phyloP scores from a whole-genome alignment of 1,284 basidiomycete species.

The Trametes sp. region DNA sequence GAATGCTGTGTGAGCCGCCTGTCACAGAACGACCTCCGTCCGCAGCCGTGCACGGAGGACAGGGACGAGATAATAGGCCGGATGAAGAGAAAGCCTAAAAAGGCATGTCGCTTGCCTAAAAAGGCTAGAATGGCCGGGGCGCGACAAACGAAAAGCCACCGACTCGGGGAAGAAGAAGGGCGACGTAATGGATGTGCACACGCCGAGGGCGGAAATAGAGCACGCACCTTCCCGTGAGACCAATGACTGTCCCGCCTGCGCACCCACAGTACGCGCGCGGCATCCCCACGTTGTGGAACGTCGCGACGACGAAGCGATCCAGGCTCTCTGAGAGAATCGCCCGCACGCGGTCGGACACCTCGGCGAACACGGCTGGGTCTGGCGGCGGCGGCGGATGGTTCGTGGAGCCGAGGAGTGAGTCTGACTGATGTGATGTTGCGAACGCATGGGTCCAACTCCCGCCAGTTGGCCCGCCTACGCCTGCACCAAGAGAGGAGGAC shows the following conservation, averaged over 20 bases:
- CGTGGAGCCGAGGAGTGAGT: slow-evolving; percentile 14
- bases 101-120: slow-evolving; percentile 19
- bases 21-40: neutral
- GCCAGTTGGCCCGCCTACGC: slow-evolving; percentile 16
- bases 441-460: slow-evolving; percentile 17
- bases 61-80: slow-evolving; percentile 16
- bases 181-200: slow-evolving; percentile 22
- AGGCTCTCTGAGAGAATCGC: slow-evolving; percentile 70
- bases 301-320: slow-evolving; percentile 70
- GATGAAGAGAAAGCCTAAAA: slow-evolving; percentile 31
- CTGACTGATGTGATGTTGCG: slow-evolving; percentile 13
- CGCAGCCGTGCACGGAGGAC: neutral
- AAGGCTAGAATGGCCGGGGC: slow-evolving; percentile 6
- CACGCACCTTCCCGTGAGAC: slow-evolving; percentile 40
- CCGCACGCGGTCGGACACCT: slow-evolving; percentile 63
- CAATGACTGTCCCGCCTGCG: slow-evolving; percentile 58
- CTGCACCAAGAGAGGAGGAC: slow-evolving; percentile 20
- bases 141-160: slow-evolving; percentile 19
- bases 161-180: slow-evolving; percentile 14
- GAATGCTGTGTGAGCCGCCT: slow-evolving; percentile 40
- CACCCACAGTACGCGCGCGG: slow-evolving; percentile 74
- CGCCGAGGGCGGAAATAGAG: slow-evolving; percentile 16
- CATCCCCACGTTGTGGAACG: slow-evolving; percentile 80
- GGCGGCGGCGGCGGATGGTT: slow-evolving; percentile 40
- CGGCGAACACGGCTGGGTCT: slow-evolving; percentile 67